phyloP scores from a whole-genome alignment of 192 early-diverging fungal species.

The Allomyces javanicus region DNA sequence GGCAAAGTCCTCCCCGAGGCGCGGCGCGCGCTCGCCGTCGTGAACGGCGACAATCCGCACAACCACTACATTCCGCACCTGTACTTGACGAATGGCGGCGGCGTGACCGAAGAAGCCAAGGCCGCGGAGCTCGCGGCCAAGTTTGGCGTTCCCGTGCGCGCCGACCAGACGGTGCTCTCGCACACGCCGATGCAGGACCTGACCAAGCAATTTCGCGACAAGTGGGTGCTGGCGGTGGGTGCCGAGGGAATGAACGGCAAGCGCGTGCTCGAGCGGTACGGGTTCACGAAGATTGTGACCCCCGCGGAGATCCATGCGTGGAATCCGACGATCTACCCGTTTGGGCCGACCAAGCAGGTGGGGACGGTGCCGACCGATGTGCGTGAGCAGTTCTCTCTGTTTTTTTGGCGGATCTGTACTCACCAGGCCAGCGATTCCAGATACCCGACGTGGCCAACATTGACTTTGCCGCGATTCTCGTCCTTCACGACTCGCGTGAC shows the following conservation, averaged over 20 bases:
- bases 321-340: slow-evolving; percentile 44
- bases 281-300: slow-evolving; percentile 43
- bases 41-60: slow-evolving; percentile 32
- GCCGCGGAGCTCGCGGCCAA: slow-evolving; percentile 39
- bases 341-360: too few species aligned
- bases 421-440: too few species aligned
- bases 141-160: slow-evolving; percentile 28
- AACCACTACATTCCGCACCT: slow-evolving; percentile 45
- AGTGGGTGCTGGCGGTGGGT: slow-evolving; percentile 55
- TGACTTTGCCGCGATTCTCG: slow-evolving; percentile 44
- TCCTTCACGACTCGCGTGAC: slow-evolving; percentile 72
- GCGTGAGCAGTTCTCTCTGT: too few species aligned
- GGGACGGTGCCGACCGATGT: too few species aligned
- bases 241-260: slow-evolving; percentile 29
- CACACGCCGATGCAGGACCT: slow-evolving; percentile 71
- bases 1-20: slow-evolving; percentile 44
- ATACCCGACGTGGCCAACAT: not conserved
- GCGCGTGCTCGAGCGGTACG: slow-evolving; percentile 21
- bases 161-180: slow-evolving; percentile 53
- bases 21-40: slow-evolving; percentile 36
- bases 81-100: slow-evolving; percentile 76
- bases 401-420: too few species aligned
- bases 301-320: slow-evolving; percentile 47
- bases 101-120: slow-evolving; percentile 50
- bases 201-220: slow-evolving; percentile 31